These are phyloP conservation scores for Perilla frutescens DNA, from an alignment of 257 asterid species.

Conservation along the genomic window DNA sequence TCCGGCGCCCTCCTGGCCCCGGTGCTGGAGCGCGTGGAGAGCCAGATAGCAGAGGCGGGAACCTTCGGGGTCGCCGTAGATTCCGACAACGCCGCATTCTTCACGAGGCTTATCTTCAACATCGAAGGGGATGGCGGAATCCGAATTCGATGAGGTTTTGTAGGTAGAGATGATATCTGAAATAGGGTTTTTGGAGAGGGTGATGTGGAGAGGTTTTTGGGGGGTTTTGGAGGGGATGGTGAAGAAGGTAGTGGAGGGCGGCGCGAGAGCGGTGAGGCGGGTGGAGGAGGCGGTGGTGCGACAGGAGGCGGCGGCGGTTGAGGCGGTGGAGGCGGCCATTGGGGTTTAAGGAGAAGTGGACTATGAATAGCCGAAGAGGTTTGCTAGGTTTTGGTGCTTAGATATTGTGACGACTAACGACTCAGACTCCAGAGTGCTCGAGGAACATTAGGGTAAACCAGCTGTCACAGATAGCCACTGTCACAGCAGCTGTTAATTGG, in stretches of 20 bases:
- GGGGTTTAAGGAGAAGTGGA: constrained; percentile 2
- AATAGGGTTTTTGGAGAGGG: constrained; percentile 57
- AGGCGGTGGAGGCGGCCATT: constrained; percentile 44
- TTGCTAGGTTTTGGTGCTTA: constrained; percentile 45
- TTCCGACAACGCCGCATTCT: constrained; percentile 94
- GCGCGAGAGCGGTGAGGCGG: constrained; percentile 23
- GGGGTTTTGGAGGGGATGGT: constrained; percentile 31
- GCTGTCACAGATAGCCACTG: background rate
- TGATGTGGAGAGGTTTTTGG: constrained; percentile 40
- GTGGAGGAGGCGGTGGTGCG: constrained; percentile 33
- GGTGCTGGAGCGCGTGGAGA: constrained; percentile 94
- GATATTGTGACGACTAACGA: background rate
- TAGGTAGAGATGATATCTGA: constrained; percentile 44
- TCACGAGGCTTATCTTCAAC: constrained; percentile 78
- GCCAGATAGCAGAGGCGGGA: constrained; percentile 84
- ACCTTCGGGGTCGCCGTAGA: constrained; percentile 89
- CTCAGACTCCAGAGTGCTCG: background rate
- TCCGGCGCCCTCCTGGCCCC: constrained; percentile 98
- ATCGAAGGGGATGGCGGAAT: background rate
- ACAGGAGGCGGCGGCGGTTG: constrained; percentile 37
- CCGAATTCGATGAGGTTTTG: constrained; percentile 40
- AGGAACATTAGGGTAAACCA: background rate
- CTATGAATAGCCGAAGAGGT: constrained; percentile 1
- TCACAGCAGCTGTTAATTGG: constrained; percentile 19
- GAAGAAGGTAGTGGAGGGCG: constrained; percentile 20